Evolutionary conservation across 768 basidiomycete genomes (phyloP), one percentile per base, ranked within the genome.

Genomic region (Termitomyces sp.): DNA sequence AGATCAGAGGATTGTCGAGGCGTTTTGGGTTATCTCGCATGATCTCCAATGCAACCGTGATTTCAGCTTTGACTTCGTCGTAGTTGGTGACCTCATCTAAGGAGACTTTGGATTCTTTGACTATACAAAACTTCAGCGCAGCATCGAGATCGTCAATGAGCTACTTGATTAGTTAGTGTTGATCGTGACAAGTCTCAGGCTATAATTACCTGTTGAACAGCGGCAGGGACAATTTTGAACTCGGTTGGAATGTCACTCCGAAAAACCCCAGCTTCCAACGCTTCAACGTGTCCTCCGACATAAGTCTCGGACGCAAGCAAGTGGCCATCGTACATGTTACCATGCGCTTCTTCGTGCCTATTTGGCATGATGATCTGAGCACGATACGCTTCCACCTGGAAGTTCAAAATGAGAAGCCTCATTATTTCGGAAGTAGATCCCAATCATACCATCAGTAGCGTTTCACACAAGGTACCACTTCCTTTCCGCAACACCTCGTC

Each of bases 241-340:
- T 98, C 89, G 1, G 92, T 91, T 1, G 86, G 74, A 58, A 99
- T 99, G 69, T 99, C 97, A 64, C 92, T 95, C 24, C 97, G 83
- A 73, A 99, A 99, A 5, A 99, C 97, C 3, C 97, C 97, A 22
- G 97, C 97, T 72, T 98, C 97, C 18, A 99, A 76, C 5, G 97
- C 97, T 74, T 99, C 97, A 62, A 99, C 97, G 70, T 98, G 97
- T 18, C 97, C 97, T 49, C 97, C 97, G 44, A 99, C 97, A 66
- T 98, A 99, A 0, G 97, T 98, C 72, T 99, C 97, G 0, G 95
- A 95, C 0, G 95, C 89, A 10, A 99, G 80, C n/a, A 99, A 75
- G 74, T 99, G 97, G 0, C 97, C 97, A 48, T 99, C 91, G 64
- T 91, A 94, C 83, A 96, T 95, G 59, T 86, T 89, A 14, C 94